Evolutionary conservation across 116 monocot species (phyloP).

Genomic region (Posidonia oceanica): DNA sequence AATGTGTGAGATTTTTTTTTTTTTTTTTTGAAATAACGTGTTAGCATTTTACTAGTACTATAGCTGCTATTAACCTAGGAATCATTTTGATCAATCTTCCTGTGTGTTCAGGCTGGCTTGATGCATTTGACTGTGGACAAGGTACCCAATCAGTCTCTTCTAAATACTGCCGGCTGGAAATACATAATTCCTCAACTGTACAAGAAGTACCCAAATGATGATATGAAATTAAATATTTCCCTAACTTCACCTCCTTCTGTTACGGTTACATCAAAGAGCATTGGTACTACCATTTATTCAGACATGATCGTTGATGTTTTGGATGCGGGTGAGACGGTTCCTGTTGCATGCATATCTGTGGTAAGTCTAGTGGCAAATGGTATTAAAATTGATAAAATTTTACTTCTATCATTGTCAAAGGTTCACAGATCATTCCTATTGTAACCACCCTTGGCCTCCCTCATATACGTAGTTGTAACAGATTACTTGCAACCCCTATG

Average conservation of each 20-base stretch:
- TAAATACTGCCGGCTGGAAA: conserved; percentile 78
- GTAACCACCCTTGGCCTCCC: not conserved
- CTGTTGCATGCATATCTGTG: conserved; percentile 90
- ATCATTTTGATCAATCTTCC: not conserved
- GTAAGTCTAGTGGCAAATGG: conserved; percentile 26
- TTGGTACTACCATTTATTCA: conserved; percentile 39
- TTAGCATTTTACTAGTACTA: not conserved
- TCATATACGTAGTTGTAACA: too few species aligned
- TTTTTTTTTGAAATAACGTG: not conserved
- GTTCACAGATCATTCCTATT: not conserved
- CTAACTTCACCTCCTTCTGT: conserved; percentile 58
- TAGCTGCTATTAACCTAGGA: not conserved
- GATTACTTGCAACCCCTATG: too few species aligned
- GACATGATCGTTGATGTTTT: conserved; percentile 72
- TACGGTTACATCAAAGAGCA: conserved; percentile 25
- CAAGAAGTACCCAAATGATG: conserved; percentile 78
- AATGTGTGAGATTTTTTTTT: too few species aligned
- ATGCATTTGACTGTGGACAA: conserved; percentile 81
- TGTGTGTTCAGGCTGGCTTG: conserved; percentile 46
- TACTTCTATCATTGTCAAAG: not conserved
- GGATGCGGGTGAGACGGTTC: conserved; percentile 30
- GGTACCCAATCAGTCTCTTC: conserved; percentile 63
- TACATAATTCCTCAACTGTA: conserved; percentile 77
- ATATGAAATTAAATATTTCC: conserved; percentile 74
- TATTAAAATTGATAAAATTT: not conserved